Evolutionary conservation across 2,329 filamentous ascomycete species (phyloP), one percentile per base, ranked within the genome.

Genomic region (Alternaria incomplexa): DNA sequence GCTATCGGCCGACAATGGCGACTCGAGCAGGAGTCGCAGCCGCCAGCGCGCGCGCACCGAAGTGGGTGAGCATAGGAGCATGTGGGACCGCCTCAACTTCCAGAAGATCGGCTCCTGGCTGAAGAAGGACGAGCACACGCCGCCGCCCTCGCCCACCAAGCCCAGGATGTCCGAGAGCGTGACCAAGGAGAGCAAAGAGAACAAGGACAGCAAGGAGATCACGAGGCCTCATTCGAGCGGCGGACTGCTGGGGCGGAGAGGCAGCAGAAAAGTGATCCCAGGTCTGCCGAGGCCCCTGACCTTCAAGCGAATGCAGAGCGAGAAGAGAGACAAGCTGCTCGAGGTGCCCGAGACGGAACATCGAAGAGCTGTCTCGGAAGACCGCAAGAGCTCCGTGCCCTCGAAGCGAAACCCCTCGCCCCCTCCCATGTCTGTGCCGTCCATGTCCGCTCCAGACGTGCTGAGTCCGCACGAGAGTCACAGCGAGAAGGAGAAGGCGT

Each of bases 221-320:
- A 73, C 65, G 23, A 70, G 75, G 58, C 78, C 74, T 56, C 75
- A 76, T 51, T 78, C 77, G 46, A 78, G 76, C 48, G 76, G 70
- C 23, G 74, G 73, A 0, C 64, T 77, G 58, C 61, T 77, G 63
- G 54, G 68, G 25, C 69, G 76, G 56, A 70, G 75, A 57, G 63
- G 74, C 55, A 79, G 76, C 62, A 77, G 88, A 69, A 89, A 86
- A 73, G 92, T 93, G n/a, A 88, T 94, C 15, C 91, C 93, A 17
- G 90, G 91, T 15, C 82, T 97, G 40, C 92, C 93, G 43, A 88
- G 93, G 52, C 84, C 89, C 5, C 88, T 90, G 71, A 96, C 93
- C 0, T 93, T 96, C 81, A 91, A 90, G 79, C 88, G 93, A 72
- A 93, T 95, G 78, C 87, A 91, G 76, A 95, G 93, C 26, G 94